Percentiles rank a stretch among this genome's conserved stretches.
phyloP scores from a whole-genome alignment of 164 flowering plant genomes.

The Saururus chinensis region DNA sequence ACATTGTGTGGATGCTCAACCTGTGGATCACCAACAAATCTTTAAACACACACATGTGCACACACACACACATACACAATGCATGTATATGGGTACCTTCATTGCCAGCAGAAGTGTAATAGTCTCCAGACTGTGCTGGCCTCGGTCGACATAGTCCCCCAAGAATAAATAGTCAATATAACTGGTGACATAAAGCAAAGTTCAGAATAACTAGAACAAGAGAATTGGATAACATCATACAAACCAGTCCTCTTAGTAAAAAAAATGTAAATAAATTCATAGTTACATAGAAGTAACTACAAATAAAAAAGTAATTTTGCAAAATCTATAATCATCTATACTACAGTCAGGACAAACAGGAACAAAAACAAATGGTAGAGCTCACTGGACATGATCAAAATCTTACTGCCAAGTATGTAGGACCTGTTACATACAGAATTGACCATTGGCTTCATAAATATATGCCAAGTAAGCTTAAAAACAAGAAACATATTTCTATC shows the following conservation, averaged over 20 bases:
- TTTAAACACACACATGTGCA: background rate
- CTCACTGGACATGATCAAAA: background rate
- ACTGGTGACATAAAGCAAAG: constrained; percentile 32
- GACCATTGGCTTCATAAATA: too few relatives aligned
- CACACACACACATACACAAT: background rate
- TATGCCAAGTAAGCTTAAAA: too few relatives aligned
- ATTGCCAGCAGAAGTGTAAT: constrained; percentile 84
- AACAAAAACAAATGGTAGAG: background rate
- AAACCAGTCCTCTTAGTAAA: background rate
- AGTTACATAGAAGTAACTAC: too few relatives aligned
- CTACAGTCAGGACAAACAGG: background rate
- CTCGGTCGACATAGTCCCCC: constrained; percentile 99
- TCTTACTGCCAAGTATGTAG: background rate
- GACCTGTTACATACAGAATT: too few relatives aligned
- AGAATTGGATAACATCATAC: background rate
- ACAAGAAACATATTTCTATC: too few relatives aligned
- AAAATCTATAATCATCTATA: background rate
- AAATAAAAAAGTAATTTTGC: too few relatives aligned
- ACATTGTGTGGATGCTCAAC: constrained; percentile 84
- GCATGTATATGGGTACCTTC: constrained; percentile 42
- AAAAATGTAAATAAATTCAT: too few relatives aligned
- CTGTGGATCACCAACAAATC: constrained; percentile 21
- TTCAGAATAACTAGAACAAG: too few relatives aligned
- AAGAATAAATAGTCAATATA: constrained; percentile 97
- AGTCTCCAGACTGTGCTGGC: constrained; percentile 97